A percentile compares a stretch with the other conserved stretches of the same genome.
Evolutionary conservation across 345 rosid species (phyloP).

Genomic region (Eucalyptus polyanthemos): DNA sequence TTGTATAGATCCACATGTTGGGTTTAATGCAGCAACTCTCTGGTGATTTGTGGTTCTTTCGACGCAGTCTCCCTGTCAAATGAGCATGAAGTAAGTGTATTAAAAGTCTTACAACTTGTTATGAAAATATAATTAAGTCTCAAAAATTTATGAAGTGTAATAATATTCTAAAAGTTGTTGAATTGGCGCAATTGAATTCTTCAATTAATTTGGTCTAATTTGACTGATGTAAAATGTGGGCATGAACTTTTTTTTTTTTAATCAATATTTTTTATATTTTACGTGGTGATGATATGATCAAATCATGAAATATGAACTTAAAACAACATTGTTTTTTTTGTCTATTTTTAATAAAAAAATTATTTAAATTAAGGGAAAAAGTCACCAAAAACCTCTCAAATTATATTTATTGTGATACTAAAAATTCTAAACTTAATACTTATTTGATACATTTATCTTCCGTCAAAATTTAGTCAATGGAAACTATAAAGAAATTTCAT

Average conservation of each 20-base stretch:
- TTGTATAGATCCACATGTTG: neutral
- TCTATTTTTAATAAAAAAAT: too few relatives aligned
- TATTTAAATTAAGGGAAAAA: too few relatives aligned
- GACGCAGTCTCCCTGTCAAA: neutral
- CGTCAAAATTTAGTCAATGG: neutral
- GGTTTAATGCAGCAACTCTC: neutral
- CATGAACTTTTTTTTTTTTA: too few relatives aligned
- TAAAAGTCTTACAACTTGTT: neutral
- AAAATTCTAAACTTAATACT: fast-evolving
- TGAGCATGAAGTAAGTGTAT: neutral
- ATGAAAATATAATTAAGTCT: too few relatives aligned
- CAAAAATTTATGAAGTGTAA: neutral
- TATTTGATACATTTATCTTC: too few relatives aligned
- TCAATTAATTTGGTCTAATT: neutral
- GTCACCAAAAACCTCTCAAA: too few relatives aligned
- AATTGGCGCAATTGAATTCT: neutral
- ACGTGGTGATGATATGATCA: neutral
- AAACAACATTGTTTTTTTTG: too few relatives aligned
- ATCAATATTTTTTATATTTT: too few relatives aligned
- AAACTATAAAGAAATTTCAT: neutral
- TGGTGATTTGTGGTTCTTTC: neutral
- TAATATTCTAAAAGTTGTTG: too few relatives aligned
- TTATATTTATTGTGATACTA: neutral
- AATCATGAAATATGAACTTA: too few relatives aligned
- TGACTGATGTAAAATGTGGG: neutral